phyloP scores from a whole-genome alignment of 192 early-diverging fungal genomes.

The Coemansia sp. region DNA sequence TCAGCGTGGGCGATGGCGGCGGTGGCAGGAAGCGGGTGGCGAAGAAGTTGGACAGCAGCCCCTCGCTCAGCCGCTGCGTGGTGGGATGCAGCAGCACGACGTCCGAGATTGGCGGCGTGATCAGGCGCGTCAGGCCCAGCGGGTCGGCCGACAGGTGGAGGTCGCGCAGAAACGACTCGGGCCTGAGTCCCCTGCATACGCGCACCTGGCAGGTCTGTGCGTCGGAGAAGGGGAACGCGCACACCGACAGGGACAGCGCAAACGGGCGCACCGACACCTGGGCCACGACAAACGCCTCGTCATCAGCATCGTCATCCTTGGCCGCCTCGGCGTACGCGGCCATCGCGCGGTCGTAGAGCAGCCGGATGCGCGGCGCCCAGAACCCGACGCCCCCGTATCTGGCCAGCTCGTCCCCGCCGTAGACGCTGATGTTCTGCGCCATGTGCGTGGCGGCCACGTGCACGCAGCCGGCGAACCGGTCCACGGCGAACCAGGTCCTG shows the following conservation, averaged over 20 bases:
- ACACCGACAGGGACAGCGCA: constrained; percentile 22
- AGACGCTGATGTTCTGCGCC: constrained; percentile 25
- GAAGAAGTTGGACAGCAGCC: constrained; percentile 36
- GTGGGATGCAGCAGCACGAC: constrained; percentile 28
- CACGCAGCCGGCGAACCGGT: constrained; percentile 25
- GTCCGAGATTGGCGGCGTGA: constrained; percentile 32
- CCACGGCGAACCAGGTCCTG: constrained; percentile 21
- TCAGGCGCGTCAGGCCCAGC: constrained; percentile 23
- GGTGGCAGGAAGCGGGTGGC: constrained; percentile 13
- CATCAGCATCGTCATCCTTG: constrained; percentile 16
- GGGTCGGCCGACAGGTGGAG: constrained; percentile 34
- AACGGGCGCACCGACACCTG: constrained; percentile 31
- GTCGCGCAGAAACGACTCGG: constrained; percentile 30
- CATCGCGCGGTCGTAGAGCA: constrained; percentile 28
- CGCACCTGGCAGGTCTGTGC: constrained; percentile 41
- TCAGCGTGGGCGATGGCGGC: neutral
- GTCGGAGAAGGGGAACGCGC: constrained; percentile 33
- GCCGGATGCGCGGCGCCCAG: constrained; percentile 39
- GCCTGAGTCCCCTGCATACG: constrained; percentile 27
- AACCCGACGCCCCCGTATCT: constrained; percentile 28
- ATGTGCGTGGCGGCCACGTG: constrained; percentile 33
- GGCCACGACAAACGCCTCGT: constrained; percentile 36
- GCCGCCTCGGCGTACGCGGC: constrained; percentile 8
- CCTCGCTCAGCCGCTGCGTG: constrained; percentile 35
- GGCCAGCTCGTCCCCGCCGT: constrained; percentile 26